Evolutionary conservation across 2,329 filamentous ascomycete genomes (phyloP), one percentile per base, ranked within the genome.

Genomic region (Trichophyton equinum): DNA sequence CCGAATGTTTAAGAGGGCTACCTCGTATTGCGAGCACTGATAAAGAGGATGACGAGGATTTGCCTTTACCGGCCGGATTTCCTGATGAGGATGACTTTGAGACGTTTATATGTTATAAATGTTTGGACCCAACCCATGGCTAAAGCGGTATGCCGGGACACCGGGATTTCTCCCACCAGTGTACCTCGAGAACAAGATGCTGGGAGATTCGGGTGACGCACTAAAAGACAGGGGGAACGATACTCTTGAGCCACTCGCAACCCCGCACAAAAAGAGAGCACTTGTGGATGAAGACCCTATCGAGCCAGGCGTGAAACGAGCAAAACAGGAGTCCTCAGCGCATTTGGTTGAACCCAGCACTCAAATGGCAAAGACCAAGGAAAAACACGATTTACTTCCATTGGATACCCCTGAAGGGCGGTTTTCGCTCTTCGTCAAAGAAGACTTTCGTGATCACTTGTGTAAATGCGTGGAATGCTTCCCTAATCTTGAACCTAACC

Each of bases 41-140:
- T 8, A 71, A 71, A 9, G 80, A 81, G 0, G 75, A 75, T 1
- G 74, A 78, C 4, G 79, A 81, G 1, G 82, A 83, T 30, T 74
- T 82, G 0, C 88, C 89, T 0, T 78, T 89, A 60, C 92, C 92
- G 0, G 84, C 87, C 0, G 90, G 90, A 0, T 99, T 99, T 66
- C 94, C 94, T 0, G 79, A 81, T 0, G 92, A 97, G 68, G 90
- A 96, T 30, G 85, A 87, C 33, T 99, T 99, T 65, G 90, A 95
- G 59, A 84, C 86, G 30, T 87, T 97, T 68, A 81, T 99, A 42
- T 99, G 94, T 77, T 96, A 94, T 78, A 95, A 95, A 71, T 99
- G 94, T 67, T 82, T 95, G 13, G 85, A 91, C 46, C 90, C 1
- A 84, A 91, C 67, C 89, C 91, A 0, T 99, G 94, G 94, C 86